phyloP scores from a whole-genome alignment of 2,329 filamentous ascomycete genomes.

The Neofusicoccum umdonicola region DNA sequence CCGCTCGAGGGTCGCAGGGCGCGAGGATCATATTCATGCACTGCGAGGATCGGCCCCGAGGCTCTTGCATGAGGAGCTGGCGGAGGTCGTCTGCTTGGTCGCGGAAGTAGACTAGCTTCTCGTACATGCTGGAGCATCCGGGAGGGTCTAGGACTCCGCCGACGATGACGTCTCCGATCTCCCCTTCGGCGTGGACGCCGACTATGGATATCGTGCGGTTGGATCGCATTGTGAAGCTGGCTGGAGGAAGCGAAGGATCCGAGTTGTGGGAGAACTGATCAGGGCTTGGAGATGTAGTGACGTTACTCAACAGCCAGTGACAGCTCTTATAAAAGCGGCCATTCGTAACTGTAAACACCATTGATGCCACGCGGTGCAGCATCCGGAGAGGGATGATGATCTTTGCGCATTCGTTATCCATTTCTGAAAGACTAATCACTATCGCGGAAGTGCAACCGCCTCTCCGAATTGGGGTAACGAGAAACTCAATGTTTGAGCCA shows the following conservation, averaged over 20 bases:
- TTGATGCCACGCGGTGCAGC: too few species aligned
- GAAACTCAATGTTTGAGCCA: background rate
- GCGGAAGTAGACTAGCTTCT: constrained; percentile 47
- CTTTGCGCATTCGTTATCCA: too few species aligned
- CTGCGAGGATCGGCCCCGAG: constrained; percentile 44
- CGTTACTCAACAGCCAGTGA: too few species aligned
- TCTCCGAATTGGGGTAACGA: background rate
- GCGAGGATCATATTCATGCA: constrained; percentile 43
- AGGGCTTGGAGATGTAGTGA: too few species aligned
- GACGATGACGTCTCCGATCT: constrained; percentile 51
- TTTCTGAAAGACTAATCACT: too few species aligned
- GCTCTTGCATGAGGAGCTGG: constrained; percentile 47
- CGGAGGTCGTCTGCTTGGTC: constrained; percentile 42
- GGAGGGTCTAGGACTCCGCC: constrained; percentile 47
- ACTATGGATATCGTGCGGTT: constrained; percentile 21
- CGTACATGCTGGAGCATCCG: constrained; percentile 46
- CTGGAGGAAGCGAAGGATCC: too few species aligned
- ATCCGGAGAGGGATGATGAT: too few species aligned
- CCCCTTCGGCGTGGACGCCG: constrained; percentile 42
- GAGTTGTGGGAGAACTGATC: too few species aligned
- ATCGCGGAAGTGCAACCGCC: too few species aligned
- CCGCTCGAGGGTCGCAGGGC: constrained; percentile 45
- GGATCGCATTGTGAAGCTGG: background rate
- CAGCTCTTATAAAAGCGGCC: too few species aligned
- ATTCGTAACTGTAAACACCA: too few species aligned